phyloP scores from a whole-genome alignment of 208 protist genomes.

The Leishmania amazonensis region DNA sequence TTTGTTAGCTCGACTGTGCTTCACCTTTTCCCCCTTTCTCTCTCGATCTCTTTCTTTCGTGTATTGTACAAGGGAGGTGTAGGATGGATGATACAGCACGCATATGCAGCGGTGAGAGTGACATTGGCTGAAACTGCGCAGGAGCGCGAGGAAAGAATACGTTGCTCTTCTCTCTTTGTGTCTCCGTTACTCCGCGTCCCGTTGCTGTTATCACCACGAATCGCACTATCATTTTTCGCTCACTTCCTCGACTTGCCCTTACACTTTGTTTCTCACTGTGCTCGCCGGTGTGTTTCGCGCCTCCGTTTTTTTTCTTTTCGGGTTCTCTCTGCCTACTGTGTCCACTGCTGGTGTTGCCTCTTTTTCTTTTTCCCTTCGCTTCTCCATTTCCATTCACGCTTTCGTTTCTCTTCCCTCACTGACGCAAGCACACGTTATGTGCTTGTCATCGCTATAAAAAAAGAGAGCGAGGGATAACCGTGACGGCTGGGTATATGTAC shows the following conservation, averaged over 20 bases:
- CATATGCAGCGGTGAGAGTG: neutral
- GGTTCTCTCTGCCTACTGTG: neutral
- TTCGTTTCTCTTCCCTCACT: neutral
- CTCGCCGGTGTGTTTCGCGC: neutral
- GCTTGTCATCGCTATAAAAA: neutral
- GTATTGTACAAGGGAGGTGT: slow-evolving; percentile 1
- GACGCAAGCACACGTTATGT: neutral
- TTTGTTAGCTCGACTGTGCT: neutral
- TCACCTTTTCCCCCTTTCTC: neutral
- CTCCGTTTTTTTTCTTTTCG: neutral
- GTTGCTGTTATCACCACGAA: too few relatives aligned
- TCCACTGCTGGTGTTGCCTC: neutral
- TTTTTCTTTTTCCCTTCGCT: neutral
- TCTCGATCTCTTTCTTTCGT: slow-evolving; percentile 13
- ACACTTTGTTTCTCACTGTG: neutral
- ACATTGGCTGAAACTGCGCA: neutral
- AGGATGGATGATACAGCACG: neutral
- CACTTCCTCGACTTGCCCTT: neutral
- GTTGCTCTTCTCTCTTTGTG: neutral
- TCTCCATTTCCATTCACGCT: neutral
- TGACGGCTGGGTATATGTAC: neutral
- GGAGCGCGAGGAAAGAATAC: neutral
- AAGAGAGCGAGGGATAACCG: neutral
- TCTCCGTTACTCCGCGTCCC: neutral
- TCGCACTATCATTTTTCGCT: neutral